phyloP scores from a whole-genome alignment of 1,284 basidiomycete genomes.

The Ceratobasidium sp. region DNA sequence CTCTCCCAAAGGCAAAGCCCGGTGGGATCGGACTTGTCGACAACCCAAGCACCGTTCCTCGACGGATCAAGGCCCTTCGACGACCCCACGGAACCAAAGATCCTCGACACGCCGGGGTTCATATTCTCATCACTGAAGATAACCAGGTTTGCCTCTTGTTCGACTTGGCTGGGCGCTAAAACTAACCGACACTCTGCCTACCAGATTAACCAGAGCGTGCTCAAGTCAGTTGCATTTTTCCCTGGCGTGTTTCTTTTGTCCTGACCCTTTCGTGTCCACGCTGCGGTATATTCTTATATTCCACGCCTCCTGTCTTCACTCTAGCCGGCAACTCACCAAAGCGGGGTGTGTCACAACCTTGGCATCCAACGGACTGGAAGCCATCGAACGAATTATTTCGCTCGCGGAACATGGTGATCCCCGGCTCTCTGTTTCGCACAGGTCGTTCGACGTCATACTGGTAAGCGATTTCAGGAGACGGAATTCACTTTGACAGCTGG shows the following conservation, averaged over 20 bases:
- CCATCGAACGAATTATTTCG: conserved; percentile 43
- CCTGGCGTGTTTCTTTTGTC: not conserved
- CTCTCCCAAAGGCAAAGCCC: conserved; percentile 22
- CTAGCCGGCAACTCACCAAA: conserved; percentile 45
- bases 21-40: conserved; percentile 23
- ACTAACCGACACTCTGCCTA: not conserved
- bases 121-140: conserved; percentile 46
- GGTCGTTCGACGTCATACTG: conserved; percentile 45
- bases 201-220: conserved; percentile 44
- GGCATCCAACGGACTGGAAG: conserved; percentile 46
- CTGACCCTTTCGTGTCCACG: not conserved
- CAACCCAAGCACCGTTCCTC: conserved; percentile 1
- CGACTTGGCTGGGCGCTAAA: not conserved
- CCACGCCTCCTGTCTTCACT: not conserved
- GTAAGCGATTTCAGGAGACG: conserved; percentile 36
- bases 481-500: not conserved
- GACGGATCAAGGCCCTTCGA: conserved; percentile 25
- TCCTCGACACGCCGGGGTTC: conserved; percentile 32
- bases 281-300: conserved; percentile 6
- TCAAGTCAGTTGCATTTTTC: conserved; percentile 41
- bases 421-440: conserved; percentile 28
- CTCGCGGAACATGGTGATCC: conserved; percentile 37
- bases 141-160: conserved; percentile 42
- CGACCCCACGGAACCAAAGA: conserved; percentile 25
- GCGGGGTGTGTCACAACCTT: conserved; percentile 45